Evolutionary conservation across 768 basidiomycete species (phyloP).

Genomic region (Candolleomyces aberdarensis): DNA sequence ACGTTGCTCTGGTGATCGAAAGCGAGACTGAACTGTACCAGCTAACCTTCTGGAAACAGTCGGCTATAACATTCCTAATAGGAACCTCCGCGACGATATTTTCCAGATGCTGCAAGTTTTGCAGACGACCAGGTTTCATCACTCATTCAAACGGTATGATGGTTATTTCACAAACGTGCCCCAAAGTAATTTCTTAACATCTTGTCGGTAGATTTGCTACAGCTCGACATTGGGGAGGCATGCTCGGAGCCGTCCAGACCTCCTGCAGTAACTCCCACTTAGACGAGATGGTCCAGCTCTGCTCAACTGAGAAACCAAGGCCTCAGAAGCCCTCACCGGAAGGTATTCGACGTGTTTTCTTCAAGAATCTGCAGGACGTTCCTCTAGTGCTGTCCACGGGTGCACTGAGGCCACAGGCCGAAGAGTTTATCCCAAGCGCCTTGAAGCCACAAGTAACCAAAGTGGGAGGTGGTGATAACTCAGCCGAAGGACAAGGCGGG

Average conservation of each 20-base stretch:
- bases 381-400: conserved; percentile 10
- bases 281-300: conserved; percentile 21
- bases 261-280: conserved; percentile 12
- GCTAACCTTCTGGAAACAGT: conserved; percentile 13
- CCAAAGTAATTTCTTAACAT: neutral
- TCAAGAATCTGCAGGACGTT: conserved; percentile 15
- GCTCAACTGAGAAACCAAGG: conserved; percentile 9
- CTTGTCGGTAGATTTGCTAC: conserved; percentile 10
- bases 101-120: conserved; percentile 11
- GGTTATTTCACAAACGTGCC: neutral
- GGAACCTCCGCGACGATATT: conserved; percentile 12
- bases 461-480: too few relatives aligned
- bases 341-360: conserved; percentile 15
- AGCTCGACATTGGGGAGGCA: conserved; percentile 10
- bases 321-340: conserved; percentile 4
- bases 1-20: conserved; percentile 16
- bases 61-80: conserved; percentile 26
- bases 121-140: conserved; percentile 8
- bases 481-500: neutral
- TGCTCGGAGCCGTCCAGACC: conserved; percentile 9
- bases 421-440: conserved; percentile 12
- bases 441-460: neutral
- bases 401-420: conserved; percentile 16
- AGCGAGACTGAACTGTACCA: neutral
- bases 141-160: conserved; percentile 12